A percentile compares a stretch with the other conserved stretches of the same genome.
These are phyloP conservation scores for Straminergon stramineum DNA, from an alignment of 225 moss, liverwort and hornwort genomes.

Conservation along the genomic window DNA sequence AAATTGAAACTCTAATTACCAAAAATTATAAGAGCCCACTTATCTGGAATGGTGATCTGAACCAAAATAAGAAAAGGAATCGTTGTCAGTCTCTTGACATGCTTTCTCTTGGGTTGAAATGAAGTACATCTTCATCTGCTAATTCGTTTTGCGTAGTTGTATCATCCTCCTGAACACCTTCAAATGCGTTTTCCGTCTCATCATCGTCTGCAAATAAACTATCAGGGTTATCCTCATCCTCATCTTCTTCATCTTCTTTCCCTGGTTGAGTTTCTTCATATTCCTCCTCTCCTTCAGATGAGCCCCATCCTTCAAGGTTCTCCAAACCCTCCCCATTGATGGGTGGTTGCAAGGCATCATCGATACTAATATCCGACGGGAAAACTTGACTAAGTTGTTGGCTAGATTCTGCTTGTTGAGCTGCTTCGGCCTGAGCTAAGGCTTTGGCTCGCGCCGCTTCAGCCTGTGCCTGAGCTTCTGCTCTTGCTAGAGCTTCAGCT, in stretches of 20 bases:
- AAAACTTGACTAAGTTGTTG: constrained; percentile 38
- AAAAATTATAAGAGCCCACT: not conserved
- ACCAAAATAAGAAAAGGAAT: not conserved
- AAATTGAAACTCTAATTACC: not conserved
- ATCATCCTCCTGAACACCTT: constrained; percentile 5
- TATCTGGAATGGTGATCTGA: not conserved
- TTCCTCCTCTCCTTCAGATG: constrained; percentile 58
- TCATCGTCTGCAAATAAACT: constrained; percentile 40
- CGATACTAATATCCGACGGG: constrained; percentile 17
- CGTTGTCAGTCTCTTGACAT: constrained; percentile 30
- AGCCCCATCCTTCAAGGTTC: constrained; percentile 51
- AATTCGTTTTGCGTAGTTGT: constrained; percentile 10
- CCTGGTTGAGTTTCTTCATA: constrained; percentile 30
- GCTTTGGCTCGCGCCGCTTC: constrained; percentile 41
- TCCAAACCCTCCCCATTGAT: constrained; percentile 36
- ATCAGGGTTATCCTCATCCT: constrained; percentile 37
- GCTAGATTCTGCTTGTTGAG: constrained; percentile 37
- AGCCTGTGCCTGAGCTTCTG: constrained; percentile 69
- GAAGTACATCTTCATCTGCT: constrained; percentile 38
- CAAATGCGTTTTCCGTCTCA: constrained; percentile 22
- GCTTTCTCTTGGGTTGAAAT: constrained; percentile 42
- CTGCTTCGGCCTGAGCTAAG: constrained; percentile 52
- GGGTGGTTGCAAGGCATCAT: constrained; percentile 26
- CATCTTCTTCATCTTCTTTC: constrained; percentile 42
- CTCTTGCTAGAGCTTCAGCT: constrained; percentile 87